Percentiles rank a stretch among this genome's conserved stretches.
phyloP scores from a whole-genome alignment of 2,329 filamentous ascomycete genomes.

The Monilinia fructicola region DNA sequence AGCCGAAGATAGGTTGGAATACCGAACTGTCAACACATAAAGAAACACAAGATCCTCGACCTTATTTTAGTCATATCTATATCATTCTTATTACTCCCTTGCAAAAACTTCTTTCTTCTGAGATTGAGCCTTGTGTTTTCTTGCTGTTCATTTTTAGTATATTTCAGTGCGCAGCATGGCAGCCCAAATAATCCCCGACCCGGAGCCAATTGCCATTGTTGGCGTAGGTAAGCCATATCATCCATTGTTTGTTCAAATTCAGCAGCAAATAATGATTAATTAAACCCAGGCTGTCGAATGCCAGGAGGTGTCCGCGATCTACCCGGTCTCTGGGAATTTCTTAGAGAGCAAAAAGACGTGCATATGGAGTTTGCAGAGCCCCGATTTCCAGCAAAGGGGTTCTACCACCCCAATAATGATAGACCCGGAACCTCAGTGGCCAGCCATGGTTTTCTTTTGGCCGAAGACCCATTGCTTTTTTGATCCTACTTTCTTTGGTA shows the following conservation, averaged over 20 bases:
- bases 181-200: neutral
- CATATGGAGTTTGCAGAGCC: too few relatives aligned
- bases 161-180: neutral
- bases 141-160: neutral
- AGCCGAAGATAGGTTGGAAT: too few relatives aligned
- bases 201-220: constrained; percentile 7
- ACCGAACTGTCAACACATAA: too few relatives aligned
- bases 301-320: constrained; percentile 3
- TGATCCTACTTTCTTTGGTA: constrained; percentile 32
- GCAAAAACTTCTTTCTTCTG: too few relatives aligned
- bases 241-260: neutral
- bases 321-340: constrained; percentile 25
- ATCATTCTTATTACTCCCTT: too few relatives aligned
- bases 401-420: neutral
- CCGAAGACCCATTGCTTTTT: constrained; percentile 18
- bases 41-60: too few relatives aligned
- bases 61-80: too few relatives aligned
- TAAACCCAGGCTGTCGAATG: neutral
- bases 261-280: neutral
- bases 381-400: constrained; percentile 25
- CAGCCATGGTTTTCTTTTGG: neutral
- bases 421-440: neutral
- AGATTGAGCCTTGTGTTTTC: neutral
- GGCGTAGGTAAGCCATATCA: neutral
- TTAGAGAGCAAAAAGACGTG: too few relatives aligned